These are phyloP conservation scores for Rhamnella rubrinervis DNA, from an alignment of 331 rosid genomes.

Conservation along the genomic window DNA sequence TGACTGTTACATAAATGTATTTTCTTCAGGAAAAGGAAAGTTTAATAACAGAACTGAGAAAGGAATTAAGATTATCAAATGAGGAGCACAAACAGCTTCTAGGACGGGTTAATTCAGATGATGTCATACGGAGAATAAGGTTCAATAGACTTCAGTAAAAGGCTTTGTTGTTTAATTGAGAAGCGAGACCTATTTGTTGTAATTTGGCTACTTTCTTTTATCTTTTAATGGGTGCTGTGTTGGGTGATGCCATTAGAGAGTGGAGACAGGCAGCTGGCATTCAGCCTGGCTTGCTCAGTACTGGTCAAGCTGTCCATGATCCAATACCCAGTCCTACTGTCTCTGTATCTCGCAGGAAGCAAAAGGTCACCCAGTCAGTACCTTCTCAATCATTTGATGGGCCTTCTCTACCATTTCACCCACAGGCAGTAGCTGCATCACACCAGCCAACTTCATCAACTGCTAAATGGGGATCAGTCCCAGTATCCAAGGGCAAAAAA, in stretches of 20 bases:
- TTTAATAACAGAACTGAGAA: slow-evolving; percentile 81
- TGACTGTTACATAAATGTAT: slow-evolving; percentile 47
- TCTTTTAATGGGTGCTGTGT: slow-evolving; percentile 26
- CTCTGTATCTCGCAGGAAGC: slow-evolving; percentile 86
- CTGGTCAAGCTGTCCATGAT: slow-evolving; percentile 66
- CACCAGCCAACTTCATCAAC: slow-evolving; percentile 79
- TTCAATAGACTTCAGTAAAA: slow-evolving; percentile 31
- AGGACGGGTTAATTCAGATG: slow-evolving; percentile 86
- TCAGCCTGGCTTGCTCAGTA: slow-evolving; percentile 55
- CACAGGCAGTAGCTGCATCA: slow-evolving; percentile 56
- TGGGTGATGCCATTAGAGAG: slow-evolving; percentile 53
- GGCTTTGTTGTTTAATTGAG: slow-evolving; percentile 21
- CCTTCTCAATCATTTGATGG: slow-evolving; percentile 69
- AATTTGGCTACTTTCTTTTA: slow-evolving; percentile 16
- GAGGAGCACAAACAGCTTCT: slow-evolving; percentile 94
- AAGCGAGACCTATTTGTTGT: slow-evolving; percentile 16
- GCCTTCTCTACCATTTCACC: slow-evolving; percentile 68
- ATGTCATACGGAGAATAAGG: slow-evolving; percentile 77
- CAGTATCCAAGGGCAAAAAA: slow-evolving; percentile 75
- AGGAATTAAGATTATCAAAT: slow-evolving; percentile 84
- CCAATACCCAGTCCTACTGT: slow-evolving; percentile 74
- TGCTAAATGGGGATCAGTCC: slow-evolving; percentile 67
- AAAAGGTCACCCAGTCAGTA: slow-evolving; percentile 51
- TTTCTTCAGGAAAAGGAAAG: slow-evolving; percentile 94
- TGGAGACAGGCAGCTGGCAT: slow-evolving; percentile 88